Percentiles rank a stretch among this genome's conserved stretches.
Conservation (phyloP, 2,329 filamentous ascomycete genomes). For the Botrytis fabae region DNA sequence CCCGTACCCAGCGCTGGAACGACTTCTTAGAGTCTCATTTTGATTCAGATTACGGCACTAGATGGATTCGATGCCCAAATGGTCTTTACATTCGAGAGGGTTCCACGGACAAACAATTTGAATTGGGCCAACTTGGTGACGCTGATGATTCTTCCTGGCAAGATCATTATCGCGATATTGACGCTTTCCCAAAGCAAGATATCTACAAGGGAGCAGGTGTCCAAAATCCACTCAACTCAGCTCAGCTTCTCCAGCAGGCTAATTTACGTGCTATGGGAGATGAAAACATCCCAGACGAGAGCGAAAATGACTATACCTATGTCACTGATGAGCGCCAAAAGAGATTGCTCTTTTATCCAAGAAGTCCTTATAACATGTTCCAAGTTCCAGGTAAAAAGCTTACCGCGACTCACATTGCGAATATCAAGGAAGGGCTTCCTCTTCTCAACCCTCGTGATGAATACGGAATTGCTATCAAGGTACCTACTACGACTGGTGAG, state of each 20-base stretch:
- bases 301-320: conserved; percentile 5
- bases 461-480: conserved; percentile 2
- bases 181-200: conserved; percentile 5
- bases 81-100: neutral
- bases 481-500: neutral
- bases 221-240: conserved; percentile 13
- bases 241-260: conserved; percentile 9
- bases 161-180: conserved; percentile 1
- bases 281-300: neutral
- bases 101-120: neutral
- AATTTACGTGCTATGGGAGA: neutral
- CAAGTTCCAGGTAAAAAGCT: neutral
- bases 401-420: neutral
- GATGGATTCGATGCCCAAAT: neutral
- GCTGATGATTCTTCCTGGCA: neutral
- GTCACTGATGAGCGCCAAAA: neutral
- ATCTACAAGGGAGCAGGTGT: conserved; percentile 14
- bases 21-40: neutral
- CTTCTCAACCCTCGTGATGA: conserved; percentile 7
- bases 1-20: neutral
- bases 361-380: conserved; percentile 9
- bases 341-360: neutral
- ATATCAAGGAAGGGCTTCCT: conserved; percentile 2
- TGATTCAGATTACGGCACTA: neutral
- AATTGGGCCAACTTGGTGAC: neutral